Conservation (phyloP, 108 stramenopile species). For the Pseudonitzschia multiseries region DNA sequence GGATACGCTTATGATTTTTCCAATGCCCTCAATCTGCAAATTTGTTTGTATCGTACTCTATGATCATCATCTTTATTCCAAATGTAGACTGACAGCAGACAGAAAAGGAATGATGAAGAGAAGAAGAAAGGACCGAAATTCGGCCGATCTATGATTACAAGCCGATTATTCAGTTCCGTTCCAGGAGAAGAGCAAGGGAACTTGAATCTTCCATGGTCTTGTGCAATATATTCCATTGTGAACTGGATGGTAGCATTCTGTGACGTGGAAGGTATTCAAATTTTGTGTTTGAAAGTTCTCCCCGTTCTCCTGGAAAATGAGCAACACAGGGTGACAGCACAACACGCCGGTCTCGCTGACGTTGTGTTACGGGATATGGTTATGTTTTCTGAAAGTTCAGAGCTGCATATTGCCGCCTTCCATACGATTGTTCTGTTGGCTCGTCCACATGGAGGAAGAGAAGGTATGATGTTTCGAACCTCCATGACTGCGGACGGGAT, state of each 20-base stretch:
- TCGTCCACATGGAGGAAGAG: conserved; percentile 87
- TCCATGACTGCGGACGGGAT: conserved; percentile 54
- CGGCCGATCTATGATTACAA: conserved; percentile 70
- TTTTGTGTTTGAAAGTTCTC: conserved; percentile 72
- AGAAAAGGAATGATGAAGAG: conserved; percentile 1
- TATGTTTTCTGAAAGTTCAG: conserved; percentile 71
- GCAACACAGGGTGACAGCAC: conserved; percentile 75
- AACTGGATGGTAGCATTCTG: conserved; percentile 88
- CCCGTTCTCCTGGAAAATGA: conserved; percentile 81
- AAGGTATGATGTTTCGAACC: conserved; percentile 89
- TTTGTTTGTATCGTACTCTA: too few relatives aligned
- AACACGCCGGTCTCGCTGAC: conserved; percentile 75
- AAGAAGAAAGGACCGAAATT: conserved; percentile 38
- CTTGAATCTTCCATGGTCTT: conserved; percentile 78
- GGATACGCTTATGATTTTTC: background rate
- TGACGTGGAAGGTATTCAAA: conserved; percentile 88
- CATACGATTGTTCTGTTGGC: conserved; percentile 91
- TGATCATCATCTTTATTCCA: background rate
- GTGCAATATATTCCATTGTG: conserved; percentile 85
- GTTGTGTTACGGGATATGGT: conserved; percentile 84
- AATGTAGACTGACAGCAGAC: background rate
- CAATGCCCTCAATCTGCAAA: too few relatives aligned
- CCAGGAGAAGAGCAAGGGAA: conserved; percentile 31
- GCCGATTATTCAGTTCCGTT: conserved; percentile 62
- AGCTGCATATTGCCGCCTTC: conserved; percentile 81